These are phyloP conservation scores for Candida neerlandica DNA, from an alignment of 1,139 yeast genomes.

Conservation along the genomic window DNA sequence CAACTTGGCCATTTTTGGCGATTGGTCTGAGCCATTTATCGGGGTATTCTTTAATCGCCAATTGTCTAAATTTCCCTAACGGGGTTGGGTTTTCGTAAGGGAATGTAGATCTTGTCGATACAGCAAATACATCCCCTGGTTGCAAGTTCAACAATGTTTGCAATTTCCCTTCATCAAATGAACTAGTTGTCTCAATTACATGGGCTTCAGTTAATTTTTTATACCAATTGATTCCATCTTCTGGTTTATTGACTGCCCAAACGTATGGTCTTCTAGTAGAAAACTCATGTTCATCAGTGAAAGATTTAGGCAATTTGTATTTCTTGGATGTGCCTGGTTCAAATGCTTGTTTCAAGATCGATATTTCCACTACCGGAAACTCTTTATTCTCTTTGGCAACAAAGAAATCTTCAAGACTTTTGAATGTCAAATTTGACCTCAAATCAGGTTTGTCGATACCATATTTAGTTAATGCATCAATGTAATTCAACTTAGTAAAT, in stretches of 20 bases:
- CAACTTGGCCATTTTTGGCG: conserved; percentile 21
- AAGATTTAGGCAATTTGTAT: conserved; percentile 30
- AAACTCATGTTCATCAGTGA: conserved; percentile 50
- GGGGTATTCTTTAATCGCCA: conserved; percentile 61
- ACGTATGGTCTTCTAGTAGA: conserved; percentile 62
- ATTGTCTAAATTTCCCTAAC: conserved; percentile 79
- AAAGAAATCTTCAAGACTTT: conserved; percentile 47
- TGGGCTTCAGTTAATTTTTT: conserved; percentile 33
- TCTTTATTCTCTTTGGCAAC: conserved; percentile 33
- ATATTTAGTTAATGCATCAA: conserved; percentile 67
- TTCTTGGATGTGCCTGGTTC: conserved; percentile 22
- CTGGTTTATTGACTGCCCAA: conserved; percentile 45
- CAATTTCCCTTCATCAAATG: conserved; percentile 27
- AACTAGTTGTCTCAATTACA: conserved; percentile 20
- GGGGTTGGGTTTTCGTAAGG: conserved; percentile 96
- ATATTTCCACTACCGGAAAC: conserved; percentile 72
- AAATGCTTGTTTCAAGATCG: conserved; percentile 59
- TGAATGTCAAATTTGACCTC: conserved; percentile 59
- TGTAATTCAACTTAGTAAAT: conserved; percentile 58
- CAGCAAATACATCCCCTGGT: conserved; percentile 75
- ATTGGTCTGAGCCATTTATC: conserved; percentile 50
- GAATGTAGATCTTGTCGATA: conserved; percentile 64
- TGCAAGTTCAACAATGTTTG: conserved; percentile 40
- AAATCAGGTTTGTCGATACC: conserved; percentile 97
- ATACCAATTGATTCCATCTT: conserved; percentile 49